Evolutionary conservation across 805 yeast species (phyloP), one percentile per base, ranked within the genome.

Genomic region (Babjeviella inositovora): DNA sequence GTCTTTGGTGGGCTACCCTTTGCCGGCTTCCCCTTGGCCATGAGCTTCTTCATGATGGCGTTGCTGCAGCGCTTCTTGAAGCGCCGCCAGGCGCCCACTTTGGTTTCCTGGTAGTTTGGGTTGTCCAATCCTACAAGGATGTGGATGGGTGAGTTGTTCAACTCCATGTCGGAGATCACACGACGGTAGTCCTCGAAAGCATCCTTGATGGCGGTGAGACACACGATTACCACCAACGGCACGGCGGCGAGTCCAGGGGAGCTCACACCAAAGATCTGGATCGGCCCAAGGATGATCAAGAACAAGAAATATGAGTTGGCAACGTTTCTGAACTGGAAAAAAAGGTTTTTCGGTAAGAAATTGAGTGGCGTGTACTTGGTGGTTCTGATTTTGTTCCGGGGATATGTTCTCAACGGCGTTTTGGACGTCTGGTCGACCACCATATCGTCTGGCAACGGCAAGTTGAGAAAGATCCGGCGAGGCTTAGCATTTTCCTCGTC

Each of bases 151-250:
- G 74, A 60, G 37, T 71, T 72, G 42, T 77, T 77, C 39, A 77
- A 51, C 29, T 76, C 84, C 25, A 56, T 49, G 43, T 77, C 92
- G 18, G 70, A 63, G 3, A 55, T 35, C 3, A 65, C 62, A 35
- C 92, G 59, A 28, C 77, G 57, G 32, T 65, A 72, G 43, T 77
- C 92, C 46, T 77, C 92, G 33, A 77, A 54, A 0, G 75, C 85
- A 46, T 79, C 90, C 38, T 75, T 73, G 31, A 71, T 40, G 4
- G 82, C 85, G 3, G 90, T 77, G 32, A 77, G 52, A 25, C 58
- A 54, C 11, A 77, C 84, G 52, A 77, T 76, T 26, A 77, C 85
- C 42, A 76, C 73, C 40, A 77, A 62, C 3, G 92, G 92, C 16
- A 76, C 85, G 3, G 84, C 79, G 11, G 77, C 74, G 37, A 77